phyloP scores from a whole-genome alignment of 1,284 basidiomycete genomes.

The Leccinum pachyderme region DNA sequence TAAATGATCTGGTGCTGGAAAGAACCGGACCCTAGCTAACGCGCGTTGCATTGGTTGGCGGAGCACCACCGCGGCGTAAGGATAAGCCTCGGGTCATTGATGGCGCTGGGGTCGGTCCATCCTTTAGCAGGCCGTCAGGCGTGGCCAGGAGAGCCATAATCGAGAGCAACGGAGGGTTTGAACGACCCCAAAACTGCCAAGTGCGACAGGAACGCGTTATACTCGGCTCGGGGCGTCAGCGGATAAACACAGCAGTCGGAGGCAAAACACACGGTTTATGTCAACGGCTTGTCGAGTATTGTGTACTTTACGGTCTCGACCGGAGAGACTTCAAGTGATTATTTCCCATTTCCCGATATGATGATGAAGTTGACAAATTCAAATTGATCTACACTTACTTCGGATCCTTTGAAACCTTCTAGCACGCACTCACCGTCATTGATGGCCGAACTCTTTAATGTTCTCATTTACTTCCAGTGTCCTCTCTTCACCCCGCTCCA shows the following conservation, averaged over 20 bases:
- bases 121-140: slow-evolving; percentile 5
- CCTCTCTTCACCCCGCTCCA: slow-evolving; percentile 12
- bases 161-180: slow-evolving; percentile 4
- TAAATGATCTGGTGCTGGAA: slow-evolving; percentile 6
- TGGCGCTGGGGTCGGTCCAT: neutral
- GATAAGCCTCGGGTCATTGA: slow-evolving; percentile 7
- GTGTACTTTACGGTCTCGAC: slow-evolving; percentile 2
- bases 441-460: slow-evolving; percentile 18
- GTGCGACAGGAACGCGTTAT: slow-evolving; percentile 20
- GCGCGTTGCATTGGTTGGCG: slow-evolving; percentile 7
- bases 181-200: slow-evolving; percentile 36
- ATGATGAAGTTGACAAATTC: neutral
- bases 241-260: slow-evolving; percentile 4
- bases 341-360: slow-evolving; percentile 16
- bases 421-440: slow-evolving; percentile 7
- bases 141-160: slow-evolving; percentile 4
- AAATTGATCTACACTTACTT: slow-evolving; percentile 23
- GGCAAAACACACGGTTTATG: slow-evolving; percentile 25
- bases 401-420: slow-evolving; percentile 19
- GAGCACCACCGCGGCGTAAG: slow-evolving; percentile 9
- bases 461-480: neutral
- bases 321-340: slow-evolving; percentile 1
- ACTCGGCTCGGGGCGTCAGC: slow-evolving; percentile 9
- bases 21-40: slow-evolving; percentile 21
- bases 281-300: slow-evolving; percentile 22